Base-by-base conservation (phyloP, 2,329 filamentous ascomycete genomes). In the Neoscytalidium dimidiatum region DNA sequence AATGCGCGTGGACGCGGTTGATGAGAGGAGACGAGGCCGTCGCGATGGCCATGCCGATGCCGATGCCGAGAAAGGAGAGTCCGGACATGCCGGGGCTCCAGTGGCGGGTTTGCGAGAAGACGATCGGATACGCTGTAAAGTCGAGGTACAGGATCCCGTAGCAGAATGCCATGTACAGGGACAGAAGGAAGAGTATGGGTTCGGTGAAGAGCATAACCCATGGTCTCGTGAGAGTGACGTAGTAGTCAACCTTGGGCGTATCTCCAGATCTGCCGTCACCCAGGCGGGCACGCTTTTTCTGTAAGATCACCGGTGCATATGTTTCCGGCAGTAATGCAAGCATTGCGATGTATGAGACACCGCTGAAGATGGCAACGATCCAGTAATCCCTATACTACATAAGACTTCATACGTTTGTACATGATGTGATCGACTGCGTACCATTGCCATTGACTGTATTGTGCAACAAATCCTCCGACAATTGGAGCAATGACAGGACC, bases 111-210 rank as follows among this genome's bases (percentile, higher is more conserved):
- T 90, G 81, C 8, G 84, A 82, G 77, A 95, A 96, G 65, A 96
- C 90, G 66, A 96, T 90, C 0, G 93, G 93, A 74, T 96, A 96
- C 13, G 92, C 92, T 17, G 96, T 89, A 79, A 97, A 97, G 78
- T 92, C 94, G 29, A 97, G 87, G 72, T 95, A 95, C 1, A 97
- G 82, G 46, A 96, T 93, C 19, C 88, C 91, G 75, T 97, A 97
- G 35, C 96, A 87, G 43, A 96, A 81, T 0, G 91, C 86, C 68
- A 90, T 90, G 65, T 66, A 67, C 6, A 38, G 62, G n/a, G 60
- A 66, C 64, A 66, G 70, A 33, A 63, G 56, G 28, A 66, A 90
- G 88, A 91, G 94, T 64, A 97, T 97, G 0, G 93, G 93, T 71
- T 97, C 94, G 0, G 88, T 92, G 53, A 90, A 85, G 17, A 69